Base-by-base conservation (phyloP, 139 green algal genomes). In the Tetradesmus lagerheimii region DNA sequence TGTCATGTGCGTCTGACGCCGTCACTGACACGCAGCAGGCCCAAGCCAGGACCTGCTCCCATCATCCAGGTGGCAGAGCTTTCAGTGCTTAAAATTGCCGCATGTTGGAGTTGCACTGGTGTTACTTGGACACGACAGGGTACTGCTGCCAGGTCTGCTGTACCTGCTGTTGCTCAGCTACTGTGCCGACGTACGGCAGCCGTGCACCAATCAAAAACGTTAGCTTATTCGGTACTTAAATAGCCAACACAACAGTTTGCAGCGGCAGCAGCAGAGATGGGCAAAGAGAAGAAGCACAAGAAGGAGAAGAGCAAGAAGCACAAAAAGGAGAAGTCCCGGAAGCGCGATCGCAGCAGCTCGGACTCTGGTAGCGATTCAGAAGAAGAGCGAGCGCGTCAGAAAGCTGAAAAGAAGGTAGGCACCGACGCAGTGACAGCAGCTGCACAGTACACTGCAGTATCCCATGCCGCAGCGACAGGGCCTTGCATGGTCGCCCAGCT, bases 391-490 rank as follows among this genome's bases (percentile, higher is more conserved):
- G 83, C 86, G 81, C 88, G 90, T n/a, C 77, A 75, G 1, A 87
- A 88, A 23, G 91, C 86, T 37, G 89, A 94, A 47, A 93, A 93
- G 43, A 89, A 92, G 91, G 92, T 94, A 39, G 15, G 20, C 31
- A 71, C 57, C 18, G 47, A 20, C 12, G 8, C 47, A 62, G 47
- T 62, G 47, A 62, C 47, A 35, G 34, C 35, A 74, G 80, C 43
- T 39, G 47, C n/a, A 15, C 80, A 45, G 29, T 12, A 38, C 34
- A 41, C 25, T 38, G 43, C 27, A 86, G 39, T 8, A 39, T 41
- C 29, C 23, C n/a, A 2, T 86, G 43, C 43, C 18, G 43, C 29
- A 39, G 43, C 43, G 34, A n/a, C 80, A 27, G n/a, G 43, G 43
- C 18, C 57, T 8, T 31, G 57, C 57, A 71, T 71, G 57, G 57